These are phyloP conservation scores for Pyrus bretschneideri DNA, from an alignment of 306 rosid genomes.

Conservation along the genomic window DNA sequence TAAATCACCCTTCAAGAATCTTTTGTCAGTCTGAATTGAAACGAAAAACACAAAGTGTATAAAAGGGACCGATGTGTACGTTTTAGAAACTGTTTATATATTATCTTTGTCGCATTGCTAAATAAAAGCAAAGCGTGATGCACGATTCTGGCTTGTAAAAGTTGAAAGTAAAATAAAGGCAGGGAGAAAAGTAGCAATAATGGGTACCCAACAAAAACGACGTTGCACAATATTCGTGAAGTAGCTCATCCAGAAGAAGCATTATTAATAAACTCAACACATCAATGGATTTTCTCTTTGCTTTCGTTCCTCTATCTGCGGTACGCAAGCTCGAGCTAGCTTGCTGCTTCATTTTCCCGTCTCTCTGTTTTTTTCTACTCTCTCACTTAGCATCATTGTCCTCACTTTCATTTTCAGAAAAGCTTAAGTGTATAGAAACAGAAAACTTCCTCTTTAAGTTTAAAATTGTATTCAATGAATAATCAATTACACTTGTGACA, in stretches of 20 bases:
- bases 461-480: too few relatives aligned
- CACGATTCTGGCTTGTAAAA: background rate
- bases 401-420: background rate
- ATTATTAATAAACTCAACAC: background rate
- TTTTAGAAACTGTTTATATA: background rate
- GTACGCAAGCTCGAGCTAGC: background rate
- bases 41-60: background rate
- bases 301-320: background rate
- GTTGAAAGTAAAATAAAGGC: background rate
- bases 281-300: background rate
- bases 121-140: constrained; percentile 8
- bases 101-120: background rate
- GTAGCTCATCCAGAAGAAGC: too few relatives aligned
- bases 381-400: background rate
- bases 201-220: background rate
- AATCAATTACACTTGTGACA: too few relatives aligned
- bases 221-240: too few relatives aligned
- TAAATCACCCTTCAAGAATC: background rate
- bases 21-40: background rate
- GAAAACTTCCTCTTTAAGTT: too few relatives aligned
- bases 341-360: too few relatives aligned
- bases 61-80: background rate
- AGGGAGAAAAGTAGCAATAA: background rate
- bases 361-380: too few relatives aligned
- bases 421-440: background rate